Base-by-base conservation (phyloP, 257 asterid genomes). In the Leptodermis oblonga region DNA sequence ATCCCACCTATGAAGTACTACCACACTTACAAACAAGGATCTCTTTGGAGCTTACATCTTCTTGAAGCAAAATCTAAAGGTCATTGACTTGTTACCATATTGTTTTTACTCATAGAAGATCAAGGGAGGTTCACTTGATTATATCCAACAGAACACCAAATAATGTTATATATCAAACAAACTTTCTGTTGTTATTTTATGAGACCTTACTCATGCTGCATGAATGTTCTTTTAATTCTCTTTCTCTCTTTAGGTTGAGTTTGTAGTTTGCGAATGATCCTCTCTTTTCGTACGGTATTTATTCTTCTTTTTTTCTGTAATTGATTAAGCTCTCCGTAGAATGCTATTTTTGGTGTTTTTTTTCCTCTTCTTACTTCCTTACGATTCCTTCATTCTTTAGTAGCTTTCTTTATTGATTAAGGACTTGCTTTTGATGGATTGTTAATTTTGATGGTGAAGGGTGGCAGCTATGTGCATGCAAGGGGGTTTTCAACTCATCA, bases 401-500 rank as follows among this genome's bases (percentile, higher is more conserved):
- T 61, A 58, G 53, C 43, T 63, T 45, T 2, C 52, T 45, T 45
- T 58, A 39, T 13, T 3, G 26, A 64, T 66, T 46, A 52, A 42
- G 66, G 60, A 80, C 68, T 37, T 69, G 72, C 72, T 76, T 42
- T 84, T 85, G 77, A 81, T 63, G 61, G 33, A 43, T 68, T 56
- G 6, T 70, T 39, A 4, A 4, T 69, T 71, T 59, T 23, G 46
- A 70, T 82, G 58, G 28, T 79, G 84, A 71, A 92, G 97, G 96
- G 97, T 72, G 99, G 99, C 74, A 93, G 88, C 87, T 78, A 88
- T 58, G 59, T 93, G 70, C 96, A 93, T 80, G 85, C 96, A 23
- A 82, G 89, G 60, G 96, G 96, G 2, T 64, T 79, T 67, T 93
- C 99, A 62, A 73, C 78, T 46, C 83, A 85, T 78, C 91, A 87